Evolutionary conservation across 2,329 filamentous ascomycete genomes (phyloP).

Genomic region (Rhytidhysteron rufulum): DNA sequence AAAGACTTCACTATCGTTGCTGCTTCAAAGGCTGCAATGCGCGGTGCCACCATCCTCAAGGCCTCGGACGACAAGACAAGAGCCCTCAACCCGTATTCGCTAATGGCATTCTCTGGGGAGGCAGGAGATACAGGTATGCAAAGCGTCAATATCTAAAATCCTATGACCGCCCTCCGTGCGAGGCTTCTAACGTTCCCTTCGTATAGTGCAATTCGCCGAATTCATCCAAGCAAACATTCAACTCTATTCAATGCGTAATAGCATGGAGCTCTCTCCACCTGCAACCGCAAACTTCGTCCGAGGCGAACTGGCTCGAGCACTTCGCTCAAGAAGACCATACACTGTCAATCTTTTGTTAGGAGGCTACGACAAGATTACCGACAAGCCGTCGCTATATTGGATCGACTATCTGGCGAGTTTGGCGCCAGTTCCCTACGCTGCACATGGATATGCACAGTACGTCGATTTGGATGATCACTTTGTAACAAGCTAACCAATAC

Average conservation of each 20-base stretch:
- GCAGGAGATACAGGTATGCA: conserved; percentile 83
- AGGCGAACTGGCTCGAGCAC: conserved; percentile 82
- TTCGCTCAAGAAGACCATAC: conserved; percentile 91
- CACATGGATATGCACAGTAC: conserved; percentile 96
- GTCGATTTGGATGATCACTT: conserved; percentile 26
- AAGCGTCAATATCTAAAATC: too few species aligned
- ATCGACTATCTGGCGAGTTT: conserved; percentile 91
- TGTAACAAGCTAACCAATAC: not conserved
- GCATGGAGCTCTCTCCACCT: conserved; percentile 82
- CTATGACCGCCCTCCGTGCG: too few species aligned
- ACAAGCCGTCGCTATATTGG: conserved; percentile 93
- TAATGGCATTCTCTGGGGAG: conserved; percentile 95
- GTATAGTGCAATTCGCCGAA: conserved; percentile 91
- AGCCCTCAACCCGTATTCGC: conserved; percentile 83
- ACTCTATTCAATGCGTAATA: conserved; percentile 98
- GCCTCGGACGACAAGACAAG: conserved; percentile 94
- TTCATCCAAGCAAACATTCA: conserved; percentile 98
- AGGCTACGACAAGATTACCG: conserved; percentile 85
- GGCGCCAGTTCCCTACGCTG: conserved; percentile 87
- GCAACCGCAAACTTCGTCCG: conserved; percentile 92
- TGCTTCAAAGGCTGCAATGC: conserved; percentile 96
- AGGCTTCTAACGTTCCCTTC: too few species aligned
- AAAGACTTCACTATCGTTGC: conserved; percentile 99
- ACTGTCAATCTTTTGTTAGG: conserved; percentile 95
- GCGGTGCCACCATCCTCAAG: conserved; percentile 94